Base-by-base conservation (phyloP, 2,329 filamentous ascomycete species). In the Pseudocercospora musae region DNA sequence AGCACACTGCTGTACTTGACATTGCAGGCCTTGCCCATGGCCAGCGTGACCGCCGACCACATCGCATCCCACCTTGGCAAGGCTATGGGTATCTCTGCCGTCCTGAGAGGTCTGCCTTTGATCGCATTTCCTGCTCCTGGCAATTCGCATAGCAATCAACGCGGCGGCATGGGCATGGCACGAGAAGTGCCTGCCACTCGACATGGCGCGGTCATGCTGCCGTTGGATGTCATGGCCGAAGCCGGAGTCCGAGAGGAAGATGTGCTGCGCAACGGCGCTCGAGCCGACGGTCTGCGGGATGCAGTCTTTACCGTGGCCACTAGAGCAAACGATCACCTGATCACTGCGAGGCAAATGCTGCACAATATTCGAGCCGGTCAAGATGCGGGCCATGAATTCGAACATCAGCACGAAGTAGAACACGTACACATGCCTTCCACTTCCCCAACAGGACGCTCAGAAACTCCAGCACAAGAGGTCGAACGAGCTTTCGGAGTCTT, bases 41-140 rank as follows among this genome's bases (percentile, higher is more conserved):
- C 87, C 9, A 96, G 91, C 0, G 83, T 96, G 71, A 89, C 93
- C 23, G 87, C 92, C 46, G 95, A 99, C 72, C 95, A 99, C 78
- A 82, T 99, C 18, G 94, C 94, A 8, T 96, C 91, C 59, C 95
- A 99, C 75, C 90, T 98, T 62, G 95, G 95, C 57, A 99, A 99
- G 74, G 93, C 95, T 0, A 89, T 87, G 54, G 95, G 95, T 8
- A 97, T 99, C 59, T 84, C 88, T 2, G 89, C 94, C 0, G 85
- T 96, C 0, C 80, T 99, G n/a, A 85, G 94, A 44, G 94, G 95
- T 0, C 82, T 98, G 10, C 93, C 95, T 0, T 77, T 98, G 2
- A 83, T 98, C n/a, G 93, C 93, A 0, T 91, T 94, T 49, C 89
- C 90, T 0, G 82, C 86, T 0, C 82, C 86, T 2, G 80, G 85